Base-by-base conservation (phyloP, 352 stramenopile genomes). In the Phytopythium mirpurense region DNA sequence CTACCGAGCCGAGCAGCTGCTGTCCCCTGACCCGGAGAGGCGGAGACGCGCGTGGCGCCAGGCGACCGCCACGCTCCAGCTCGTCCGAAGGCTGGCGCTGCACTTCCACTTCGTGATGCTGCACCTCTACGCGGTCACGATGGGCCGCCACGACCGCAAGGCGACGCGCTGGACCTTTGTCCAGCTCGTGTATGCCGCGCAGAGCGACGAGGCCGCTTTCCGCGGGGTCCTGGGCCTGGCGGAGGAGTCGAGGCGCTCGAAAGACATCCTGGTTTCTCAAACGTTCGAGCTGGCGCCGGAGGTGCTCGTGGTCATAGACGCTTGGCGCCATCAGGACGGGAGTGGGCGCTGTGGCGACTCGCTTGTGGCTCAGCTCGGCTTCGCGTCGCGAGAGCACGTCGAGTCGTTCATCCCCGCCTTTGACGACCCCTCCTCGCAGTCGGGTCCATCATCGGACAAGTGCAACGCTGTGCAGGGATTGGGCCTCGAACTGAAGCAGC, bases 81-180 rank as follows among this genome's bases (percentile, higher is more conserved):
- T 63, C 36, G 56, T 62, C 16, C 60, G 51, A 18, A 53, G 53
- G 55, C 45, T 66, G 12, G 60, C 67, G 21, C 46, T 62, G 27
- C 70, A 80, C 26, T 78, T 83, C 35, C 70, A 83, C 47, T 63
- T 59, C 37, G 60, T 76, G 31, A 51, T 83, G 45, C 60, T 80
- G 29, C 59, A 72, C 51, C 49, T 83, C 41, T 80, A 83, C 51
- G 54, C 69, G 8, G 55, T 78, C 12, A 65, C 67, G 7, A 78
- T 83, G 70, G 54, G 45, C 0, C 62, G 72, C 2, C 27, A 67
- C 29, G 63, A 54, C 46, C 57, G 44, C 0, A 45, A 26, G 21
- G 40, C 40, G 40, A 45, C 40, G n/a, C 31, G 18, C 11, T 21
- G 27, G 27, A 41, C 47, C 1, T 42, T 54, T 1, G 53, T 71